phyloP scores from a whole-genome alignment of 2,329 filamentous ascomycete genomes.

The Aspergillus niger region DNA sequence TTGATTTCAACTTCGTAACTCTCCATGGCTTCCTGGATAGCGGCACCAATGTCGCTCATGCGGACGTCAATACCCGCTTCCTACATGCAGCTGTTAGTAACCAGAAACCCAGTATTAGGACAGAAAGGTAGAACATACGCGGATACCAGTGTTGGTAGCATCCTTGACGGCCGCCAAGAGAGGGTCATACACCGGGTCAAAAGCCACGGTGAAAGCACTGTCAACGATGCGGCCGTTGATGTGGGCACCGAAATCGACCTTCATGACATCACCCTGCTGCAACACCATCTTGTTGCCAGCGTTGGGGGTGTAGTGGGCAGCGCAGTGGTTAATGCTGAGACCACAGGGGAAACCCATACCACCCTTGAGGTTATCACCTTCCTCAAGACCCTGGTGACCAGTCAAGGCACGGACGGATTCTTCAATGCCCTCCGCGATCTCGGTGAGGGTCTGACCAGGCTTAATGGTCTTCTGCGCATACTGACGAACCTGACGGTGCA shows the following conservation, averaged over 20 bases:
- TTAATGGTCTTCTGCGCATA: conserved; percentile 79
- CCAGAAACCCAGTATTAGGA: too few species aligned
- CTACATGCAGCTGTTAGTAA: conserved; percentile 35
- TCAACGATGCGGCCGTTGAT: conserved; percentile 72
- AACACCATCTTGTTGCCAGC: conserved; percentile 77
- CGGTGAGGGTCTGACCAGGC: conserved; percentile 76
- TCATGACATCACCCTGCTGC: conserved; percentile 69
- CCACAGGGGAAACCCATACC: conserved; percentile 88
- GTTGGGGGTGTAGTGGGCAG: conserved; percentile 85
- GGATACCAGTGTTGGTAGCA: conserved; percentile 74
- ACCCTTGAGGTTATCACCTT: conserved; percentile 75
- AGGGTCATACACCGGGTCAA: conserved; percentile 69
- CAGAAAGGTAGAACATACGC: conserved; percentile 40
- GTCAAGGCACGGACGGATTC: conserved; percentile 75
- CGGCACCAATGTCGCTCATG: conserved; percentile 78
- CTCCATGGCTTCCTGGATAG: conserved; percentile 90
- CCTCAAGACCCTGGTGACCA: conserved; percentile 73
- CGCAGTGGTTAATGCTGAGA: conserved; percentile 79
- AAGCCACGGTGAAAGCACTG: conserved; percentile 69
- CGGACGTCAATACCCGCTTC: conserved; percentile 92
- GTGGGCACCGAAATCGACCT: conserved; percentile 72
- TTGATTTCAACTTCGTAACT: conserved; percentile 85
- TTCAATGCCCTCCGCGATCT: conserved; percentile 87
- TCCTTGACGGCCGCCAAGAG: conserved; percentile 67
- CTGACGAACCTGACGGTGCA: conserved; percentile 84